These are phyloP conservation scores for Sarocladium kiliense DNA, from an alignment of 2,329 filamentous ascomycete genomes.

Conservation along the genomic window DNA sequence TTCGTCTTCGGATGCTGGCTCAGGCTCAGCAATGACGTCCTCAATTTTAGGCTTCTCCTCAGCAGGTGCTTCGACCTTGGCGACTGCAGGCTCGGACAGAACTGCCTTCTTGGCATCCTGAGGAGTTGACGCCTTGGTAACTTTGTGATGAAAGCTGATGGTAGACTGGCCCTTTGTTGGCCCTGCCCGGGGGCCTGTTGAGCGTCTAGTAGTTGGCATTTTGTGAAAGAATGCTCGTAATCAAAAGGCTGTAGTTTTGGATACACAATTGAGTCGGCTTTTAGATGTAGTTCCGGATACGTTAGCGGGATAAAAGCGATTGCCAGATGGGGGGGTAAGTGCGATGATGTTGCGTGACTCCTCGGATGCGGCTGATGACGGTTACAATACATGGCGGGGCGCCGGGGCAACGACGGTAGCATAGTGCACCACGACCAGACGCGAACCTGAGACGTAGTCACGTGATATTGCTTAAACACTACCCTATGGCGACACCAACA, in stretches of 20 bases:
- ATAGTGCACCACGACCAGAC: neutral
- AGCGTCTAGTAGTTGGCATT: slow-evolving; percentile 47
- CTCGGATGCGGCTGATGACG: slow-evolving; percentile 6
- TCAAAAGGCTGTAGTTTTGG: too few species aligned
- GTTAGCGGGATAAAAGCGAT: too few species aligned
- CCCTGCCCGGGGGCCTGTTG: slow-evolving; percentile 30
- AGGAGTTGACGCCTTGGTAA: slow-evolving; percentile 45
- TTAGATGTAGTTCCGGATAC: too few species aligned
- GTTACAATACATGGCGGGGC: slow-evolving; percentile 5
- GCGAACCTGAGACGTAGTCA: slow-evolving; percentile 38
- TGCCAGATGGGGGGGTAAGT: too few species aligned
- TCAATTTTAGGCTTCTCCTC: slow-evolving; percentile 16
- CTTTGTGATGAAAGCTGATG: slow-evolving; percentile 51
- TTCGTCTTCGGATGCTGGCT: slow-evolving; percentile 16
- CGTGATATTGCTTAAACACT: slow-evolving; percentile 28
- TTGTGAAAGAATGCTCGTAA: slow-evolving; percentile 16
- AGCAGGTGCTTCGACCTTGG: slow-evolving; percentile 26
- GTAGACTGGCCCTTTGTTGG: slow-evolving; percentile 46
- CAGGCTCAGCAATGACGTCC: slow-evolving; percentile 10
- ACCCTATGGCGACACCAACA: neutral
- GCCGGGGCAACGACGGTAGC: slow-evolving; percentile 40
- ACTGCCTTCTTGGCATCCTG: slow-evolving; percentile 41
- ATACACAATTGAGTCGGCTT: too few species aligned
- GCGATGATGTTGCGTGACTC: slow-evolving; percentile 16
- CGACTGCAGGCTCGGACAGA: slow-evolving; percentile 26